phyloP scores from a whole-genome alignment of 345 rosid species.

The Melaleuca quinquenervia region DNA sequence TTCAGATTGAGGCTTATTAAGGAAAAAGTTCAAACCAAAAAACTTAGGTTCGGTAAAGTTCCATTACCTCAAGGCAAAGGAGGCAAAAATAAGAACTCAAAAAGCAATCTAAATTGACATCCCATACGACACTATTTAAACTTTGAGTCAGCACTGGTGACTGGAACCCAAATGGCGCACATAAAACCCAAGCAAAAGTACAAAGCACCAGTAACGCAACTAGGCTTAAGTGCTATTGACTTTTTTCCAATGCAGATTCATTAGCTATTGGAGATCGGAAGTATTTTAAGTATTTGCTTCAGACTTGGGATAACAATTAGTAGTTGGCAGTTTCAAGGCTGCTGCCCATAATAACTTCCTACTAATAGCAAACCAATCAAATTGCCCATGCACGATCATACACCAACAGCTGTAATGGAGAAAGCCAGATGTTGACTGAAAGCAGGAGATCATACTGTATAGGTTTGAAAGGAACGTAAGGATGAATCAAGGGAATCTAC shows the following conservation, averaged over 20 bases:
- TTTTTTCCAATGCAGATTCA: not conserved
- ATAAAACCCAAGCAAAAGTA: not conserved
- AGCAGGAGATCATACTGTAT: not conserved
- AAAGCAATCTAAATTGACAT: not conserved
- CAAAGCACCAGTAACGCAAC: not conserved
- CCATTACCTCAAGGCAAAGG: not conserved
- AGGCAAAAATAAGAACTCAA: not conserved
- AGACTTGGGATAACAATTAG: not conserved
- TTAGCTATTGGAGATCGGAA: not conserved
- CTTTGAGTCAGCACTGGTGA: not conserved
- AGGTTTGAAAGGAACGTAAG: not conserved
- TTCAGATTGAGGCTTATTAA: not conserved
- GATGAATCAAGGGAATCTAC: slow-evolving; percentile 12
- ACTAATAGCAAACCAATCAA: not conserved
- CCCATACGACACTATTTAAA: not conserved
- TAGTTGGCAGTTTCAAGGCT: not conserved
- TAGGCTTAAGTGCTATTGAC: not conserved
- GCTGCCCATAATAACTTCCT: not conserved
- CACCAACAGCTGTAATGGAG: not conserved
- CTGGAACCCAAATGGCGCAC: not conserved
- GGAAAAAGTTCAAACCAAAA: not conserved
- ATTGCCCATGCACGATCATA: not conserved
- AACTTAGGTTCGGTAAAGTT: not conserved
- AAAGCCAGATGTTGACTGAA: not conserved
- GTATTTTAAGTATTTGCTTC: not conserved